Conservation (phyloP, 805 yeast genomes). For the Sungouiozyma ichnusensis region DNA sequence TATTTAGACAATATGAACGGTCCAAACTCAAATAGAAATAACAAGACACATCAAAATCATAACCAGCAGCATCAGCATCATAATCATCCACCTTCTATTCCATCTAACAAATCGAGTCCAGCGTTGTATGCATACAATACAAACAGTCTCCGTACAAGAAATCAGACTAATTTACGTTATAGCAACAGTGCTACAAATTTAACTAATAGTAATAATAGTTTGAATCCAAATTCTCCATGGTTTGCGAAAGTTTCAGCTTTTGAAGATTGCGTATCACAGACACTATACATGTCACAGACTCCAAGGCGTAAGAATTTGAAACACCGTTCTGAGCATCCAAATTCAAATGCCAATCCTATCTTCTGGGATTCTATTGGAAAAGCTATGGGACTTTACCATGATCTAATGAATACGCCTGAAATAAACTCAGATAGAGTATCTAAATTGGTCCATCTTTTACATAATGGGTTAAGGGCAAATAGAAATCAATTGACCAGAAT, state of each 20-base stretch:
- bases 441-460: constrained; percentile 39
- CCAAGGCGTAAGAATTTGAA: constrained; percentile 26
- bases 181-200: constrained; percentile 1
- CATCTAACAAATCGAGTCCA: background rate
- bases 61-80: constrained; percentile 11
- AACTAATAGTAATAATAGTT: constrained; percentile 7
- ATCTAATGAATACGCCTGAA: constrained; percentile 37
- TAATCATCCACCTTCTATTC: constrained; percentile 4
- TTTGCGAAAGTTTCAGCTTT: constrained; percentile 40
- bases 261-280: constrained; percentile 38
- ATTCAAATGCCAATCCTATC: constrained; percentile 34
- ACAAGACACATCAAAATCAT: constrained; percentile 3
- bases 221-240: constrained; percentile 35
- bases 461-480: constrained; percentile 47
- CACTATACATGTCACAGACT: constrained; percentile 28
- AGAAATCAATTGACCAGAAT: constrained; percentile 44
- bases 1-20: background rate
- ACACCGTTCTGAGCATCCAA: constrained; percentile 27
- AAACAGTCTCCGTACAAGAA: constrained; percentile 2
- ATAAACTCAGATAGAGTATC: constrained; percentile 38
- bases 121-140: constrained; percentile 2
- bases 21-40: constrained; percentile 1
- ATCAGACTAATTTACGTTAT: constrained; percentile 4
- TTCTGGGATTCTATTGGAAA: constrained; percentile 45
- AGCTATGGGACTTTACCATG: constrained; percentile 41